Evolutionary conservation across 257 asterid species (phyloP), one percentile per base, ranked within the genome.

Genomic region (Solanum acaule): DNA sequence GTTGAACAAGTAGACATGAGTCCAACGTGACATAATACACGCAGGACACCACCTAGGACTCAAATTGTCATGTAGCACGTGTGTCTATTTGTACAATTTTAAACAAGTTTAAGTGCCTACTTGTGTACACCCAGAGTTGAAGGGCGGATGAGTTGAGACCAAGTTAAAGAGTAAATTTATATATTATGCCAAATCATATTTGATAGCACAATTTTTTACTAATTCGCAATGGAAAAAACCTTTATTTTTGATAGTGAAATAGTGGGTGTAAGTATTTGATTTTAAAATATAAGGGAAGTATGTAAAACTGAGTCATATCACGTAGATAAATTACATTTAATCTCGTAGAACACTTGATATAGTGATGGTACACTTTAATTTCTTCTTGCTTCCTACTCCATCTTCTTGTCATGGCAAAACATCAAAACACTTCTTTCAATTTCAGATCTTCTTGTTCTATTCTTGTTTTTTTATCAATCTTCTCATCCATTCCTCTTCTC

Each of bases 401-500:
- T 70, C 76, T 29, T 70, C 23, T 70, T 16, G 85, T 31, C 70
- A 82, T 93, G 96, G 93, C 93, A 35, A 91, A 91, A 86, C 87
- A 87, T 73, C 90, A 86, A 73, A 65, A 71, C 20, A 15, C 61
- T 12, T 31, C 14, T 46, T 49, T 49, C 42, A 29, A 35, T 82
- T 82, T 82, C 35, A 35, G 70, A 29, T 82, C 70, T 10, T 46
- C 29, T 82, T 82, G 70, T 6, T 46, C 49, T 23, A 59, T 46
- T 90, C 93, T 42, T 90, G 90, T 83, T 56, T 93, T 65, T 76
- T 13, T 94, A 9, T 95, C 93, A 27, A 86, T 90, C 75, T 75
- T 91, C 31, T 94, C 96, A 42, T 90, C 94, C 7, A 81, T 91
- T 78, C 88, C 92, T 31, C 91, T 91, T 71, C 83, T 94, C 15